Percentiles rank a stretch among this genome's conserved stretches.
These are phyloP conservation scores for Ramularia endophylla DNA, from an alignment of 2,329 filamentous ascomycete species.

Conservation along the genomic window DNA sequence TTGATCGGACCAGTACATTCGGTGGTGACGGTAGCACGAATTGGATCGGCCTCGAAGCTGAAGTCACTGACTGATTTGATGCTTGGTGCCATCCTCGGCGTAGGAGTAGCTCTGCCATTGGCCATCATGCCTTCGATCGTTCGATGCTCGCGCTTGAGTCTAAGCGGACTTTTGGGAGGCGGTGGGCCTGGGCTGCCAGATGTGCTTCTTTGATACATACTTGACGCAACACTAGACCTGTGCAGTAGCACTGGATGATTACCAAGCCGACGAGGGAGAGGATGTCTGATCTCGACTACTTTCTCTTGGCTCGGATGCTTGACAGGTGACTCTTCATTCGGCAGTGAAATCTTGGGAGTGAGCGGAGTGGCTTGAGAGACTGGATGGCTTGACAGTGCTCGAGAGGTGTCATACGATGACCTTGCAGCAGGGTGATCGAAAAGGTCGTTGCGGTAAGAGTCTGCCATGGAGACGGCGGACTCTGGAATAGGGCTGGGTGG, in stretches of 20 bases:
- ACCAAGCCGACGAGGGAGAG: conserved; percentile 25
- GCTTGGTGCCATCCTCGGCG: conserved; percentile 24
- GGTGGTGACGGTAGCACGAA: conserved; percentile 26
- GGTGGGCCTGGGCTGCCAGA: conserved; percentile 30
- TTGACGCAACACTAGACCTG: conserved; percentile 28
- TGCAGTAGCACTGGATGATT: conserved; percentile 27
- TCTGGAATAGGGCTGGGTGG: conserved; percentile 27
- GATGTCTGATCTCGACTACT: conserved; percentile 27
- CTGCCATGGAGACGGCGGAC: conserved; percentile 23
- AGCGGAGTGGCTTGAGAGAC: conserved; percentile 3
- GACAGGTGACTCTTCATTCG: conserved; percentile 26
- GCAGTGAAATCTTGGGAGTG: conserved; percentile 20
- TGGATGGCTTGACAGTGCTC: conserved; percentile 21
- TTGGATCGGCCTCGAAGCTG: conserved; percentile 18
- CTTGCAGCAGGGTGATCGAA: conserved; percentile 19
- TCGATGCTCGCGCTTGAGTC: conserved; percentile 21
- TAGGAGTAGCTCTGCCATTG: conserved; percentile 16
- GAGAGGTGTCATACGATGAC: conserved; percentile 18
- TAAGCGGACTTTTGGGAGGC: conserved; percentile 29
- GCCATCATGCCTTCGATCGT: conserved; percentile 20
- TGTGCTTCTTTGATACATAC: conserved; percentile 22
- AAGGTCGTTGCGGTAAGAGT: conserved; percentile 20
- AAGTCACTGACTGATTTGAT: conserved; percentile 25
- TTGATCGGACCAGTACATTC: conserved; percentile 31
- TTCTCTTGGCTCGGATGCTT: conserved; percentile 22